Base-by-base conservation (phyloP, 1,284 basidiomycete species). In the Boletus sp. region DNA sequence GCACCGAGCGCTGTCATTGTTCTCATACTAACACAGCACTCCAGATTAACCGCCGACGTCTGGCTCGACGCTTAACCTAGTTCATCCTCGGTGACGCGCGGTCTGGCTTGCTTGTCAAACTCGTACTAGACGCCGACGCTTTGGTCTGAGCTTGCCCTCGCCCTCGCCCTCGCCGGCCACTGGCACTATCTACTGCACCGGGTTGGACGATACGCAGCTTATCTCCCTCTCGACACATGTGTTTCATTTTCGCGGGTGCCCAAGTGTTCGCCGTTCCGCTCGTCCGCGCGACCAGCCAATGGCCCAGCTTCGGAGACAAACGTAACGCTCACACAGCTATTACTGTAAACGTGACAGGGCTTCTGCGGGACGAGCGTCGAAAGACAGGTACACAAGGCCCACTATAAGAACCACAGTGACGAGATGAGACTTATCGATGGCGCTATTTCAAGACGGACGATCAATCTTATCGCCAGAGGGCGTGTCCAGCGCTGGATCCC, bases 241-340 rank as follows among this genome's bases (percentile, higher is more conserved):
- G 52, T 46, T 45, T 51, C 53, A 39, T 22, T 29, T 29, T 29
- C 27, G 13, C 29, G 20, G 29, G n/a, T n/a, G n/a, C n/a, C n/a
- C n/a, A n/a, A n/a, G 35, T 13, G 42, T 30, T 46, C 37, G 35
- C 25, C 37, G 34, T 51, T 55, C 48, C 41, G 16, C 9, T 38
- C 33, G 33, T 39, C 48, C 34, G 42, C 30, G 2, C 22, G 16
- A 22, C 19, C 23, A 41, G 30, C 39, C 46, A 35, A 46, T 44
- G 8, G 26, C 16, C 26, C n/a, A n/a, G 4, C n/a, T 25, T 19
- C 12, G 14, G 34, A 44, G 4, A 17, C 12, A 7, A n/a, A 33
- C 30, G n/a, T 9, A 32, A 25, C 32, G 9, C 14, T 37, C 32
- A 22, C 14, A 36, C 34, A n/a, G 20, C 19, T 25, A 43, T 43